A percentile compares a stretch with the other conserved stretches of the same genome.
These are phyloP conservation scores for Porodaedalea pini DNA, from an alignment of 1,284 basidiomycete species.

Conservation along the genomic window DNA sequence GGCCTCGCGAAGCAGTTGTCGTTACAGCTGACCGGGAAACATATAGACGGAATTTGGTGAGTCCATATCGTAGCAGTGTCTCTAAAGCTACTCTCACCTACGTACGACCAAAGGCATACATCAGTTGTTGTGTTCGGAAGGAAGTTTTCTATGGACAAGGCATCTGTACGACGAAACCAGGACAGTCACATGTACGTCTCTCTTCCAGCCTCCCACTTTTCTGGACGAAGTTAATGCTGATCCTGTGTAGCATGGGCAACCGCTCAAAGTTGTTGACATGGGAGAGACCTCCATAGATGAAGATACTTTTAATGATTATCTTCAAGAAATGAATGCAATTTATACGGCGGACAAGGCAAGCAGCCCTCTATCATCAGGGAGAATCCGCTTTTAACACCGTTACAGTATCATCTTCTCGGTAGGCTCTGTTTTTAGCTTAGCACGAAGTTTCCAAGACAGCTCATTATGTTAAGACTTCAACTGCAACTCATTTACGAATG, in stretches of 20 bases:
- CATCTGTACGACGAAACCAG: constrained; percentile 63
- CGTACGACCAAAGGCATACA: constrained; percentile 63
- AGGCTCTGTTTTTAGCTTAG: constrained; percentile 13
- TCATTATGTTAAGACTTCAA: constrained; percentile 59
- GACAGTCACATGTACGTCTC: constrained; percentile 67
- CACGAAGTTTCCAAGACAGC: background rate
- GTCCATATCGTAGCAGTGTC: constrained; percentile 24
- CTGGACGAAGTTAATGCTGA: background rate
- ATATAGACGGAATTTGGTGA: constrained; percentile 87
- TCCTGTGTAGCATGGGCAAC: constrained; percentile 66
- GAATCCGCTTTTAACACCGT: constrained; percentile 10
- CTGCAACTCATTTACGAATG: constrained; percentile 90
- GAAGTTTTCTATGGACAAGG: constrained; percentile 91
- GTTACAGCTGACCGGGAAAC: constrained; percentile 73
- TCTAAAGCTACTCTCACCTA: background rate
- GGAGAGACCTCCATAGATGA: constrained; percentile 82
- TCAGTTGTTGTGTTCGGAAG: constrained; percentile 80
- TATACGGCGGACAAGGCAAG: constrained; percentile 84
- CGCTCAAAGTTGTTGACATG: constrained; percentile 73
- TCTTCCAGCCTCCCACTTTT: background rate
- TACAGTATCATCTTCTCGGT: constrained; percentile 87
- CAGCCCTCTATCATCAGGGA: constrained; percentile 13
- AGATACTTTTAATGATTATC: constrained; percentile 79
- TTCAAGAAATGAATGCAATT: constrained; percentile 67
- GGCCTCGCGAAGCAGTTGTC: constrained; percentile 79